Conservation (phyloP, 345 rosid species). For the Rubroshorea leprosula region DNA sequence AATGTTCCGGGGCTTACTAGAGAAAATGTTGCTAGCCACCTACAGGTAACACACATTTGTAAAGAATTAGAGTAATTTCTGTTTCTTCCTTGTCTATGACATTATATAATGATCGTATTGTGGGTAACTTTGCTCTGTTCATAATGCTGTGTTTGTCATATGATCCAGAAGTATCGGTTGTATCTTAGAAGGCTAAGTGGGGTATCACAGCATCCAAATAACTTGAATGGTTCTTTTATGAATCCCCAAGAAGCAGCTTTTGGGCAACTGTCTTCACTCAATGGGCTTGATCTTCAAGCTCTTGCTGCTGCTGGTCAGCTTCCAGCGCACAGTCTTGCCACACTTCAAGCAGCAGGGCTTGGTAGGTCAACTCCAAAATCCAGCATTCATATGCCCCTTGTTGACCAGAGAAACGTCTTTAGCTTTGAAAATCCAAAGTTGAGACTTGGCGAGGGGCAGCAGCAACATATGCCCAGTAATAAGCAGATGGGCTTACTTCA, state of each 20-base stretch:
- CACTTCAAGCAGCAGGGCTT: constrained; percentile 79
- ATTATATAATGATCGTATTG: too few relatives aligned
- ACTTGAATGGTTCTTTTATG: constrained; percentile 47
- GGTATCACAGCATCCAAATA: constrained; percentile 61
- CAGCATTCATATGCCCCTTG: constrained; percentile 48
- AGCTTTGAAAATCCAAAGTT: constrained; percentile 65
- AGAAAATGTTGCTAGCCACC: constrained; percentile 74
- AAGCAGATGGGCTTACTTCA: constrained; percentile 61
- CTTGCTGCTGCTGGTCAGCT: constrained; percentile 72
- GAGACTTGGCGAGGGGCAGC: constrained; percentile 66
- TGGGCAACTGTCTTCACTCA: constrained; percentile 51
- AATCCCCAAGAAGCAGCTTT: constrained; percentile 53
- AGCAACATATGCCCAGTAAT: constrained; percentile 33
- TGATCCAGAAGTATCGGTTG: constrained; percentile 80
- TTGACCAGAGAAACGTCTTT: constrained; percentile 73
- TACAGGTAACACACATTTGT: constrained; percentile 42
- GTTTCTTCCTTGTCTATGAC: too few relatives aligned
- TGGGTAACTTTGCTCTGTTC: too few relatives aligned
- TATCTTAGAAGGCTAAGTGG: constrained; percentile 93
- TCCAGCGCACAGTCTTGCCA: constrained; percentile 75
- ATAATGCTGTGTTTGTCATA: background rate
- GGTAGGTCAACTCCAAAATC: constrained; percentile 55
- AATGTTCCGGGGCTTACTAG: constrained; percentile 58
- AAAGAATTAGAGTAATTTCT: background rate
- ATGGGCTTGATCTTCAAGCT: constrained; percentile 67